Evolutionary conservation across 495 filamentous ascomycete genomes (phyloP), one percentile per base, ranked within the genome.

Genomic region (Barbatosphaeria neglecta): DNA sequence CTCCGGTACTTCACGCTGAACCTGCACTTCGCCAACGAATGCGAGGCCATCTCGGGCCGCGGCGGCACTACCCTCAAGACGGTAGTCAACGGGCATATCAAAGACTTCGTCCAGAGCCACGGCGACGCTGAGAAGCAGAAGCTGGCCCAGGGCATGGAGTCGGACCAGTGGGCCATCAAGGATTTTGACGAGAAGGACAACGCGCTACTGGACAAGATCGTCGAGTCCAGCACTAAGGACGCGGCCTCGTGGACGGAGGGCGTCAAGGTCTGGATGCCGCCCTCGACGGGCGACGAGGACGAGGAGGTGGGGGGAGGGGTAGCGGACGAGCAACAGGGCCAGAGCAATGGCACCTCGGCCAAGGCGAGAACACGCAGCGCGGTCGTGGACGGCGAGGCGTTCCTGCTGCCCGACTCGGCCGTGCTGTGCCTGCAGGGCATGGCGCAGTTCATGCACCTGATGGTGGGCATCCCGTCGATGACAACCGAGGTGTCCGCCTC

Each of bases 11-110:
- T 96, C 58, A 89, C 79, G 7, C 77, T 99, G 17, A 97, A 96
- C 53, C 78, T 90, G 22, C 78, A 95, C 19, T 99, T 97, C 56
- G 87, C 87, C 7, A 93, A 95, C 54, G 92, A 99, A 59, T 99
- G 92, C 54, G 92, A 99, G 62, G 86, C 92, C 3, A 87, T 96
- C 15, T 95, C 87, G 13, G 92, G 92, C 3, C 78, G 92, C 45
- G 81, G 87, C 44, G 90, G 90, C 2, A 83, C 80, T 6, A 74
- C 82, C 1, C 70, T 98, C 22, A 95, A 95, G 60, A 90, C 78
- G 3, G 74, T 94, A 2, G 86, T 98, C 31, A 90, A 94, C 51
- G 80, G 78, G 42, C 92, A 98, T 48, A 96, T 98, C 56, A 81
- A 80, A 40, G 88, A 94, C 23, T 98, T 90, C 53, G 83, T 96